Evolutionary conservation across 768 basidiomycete genomes (phyloP), one percentile per base, ranked within the genome.

Genomic region (Amanita molliuscula): DNA sequence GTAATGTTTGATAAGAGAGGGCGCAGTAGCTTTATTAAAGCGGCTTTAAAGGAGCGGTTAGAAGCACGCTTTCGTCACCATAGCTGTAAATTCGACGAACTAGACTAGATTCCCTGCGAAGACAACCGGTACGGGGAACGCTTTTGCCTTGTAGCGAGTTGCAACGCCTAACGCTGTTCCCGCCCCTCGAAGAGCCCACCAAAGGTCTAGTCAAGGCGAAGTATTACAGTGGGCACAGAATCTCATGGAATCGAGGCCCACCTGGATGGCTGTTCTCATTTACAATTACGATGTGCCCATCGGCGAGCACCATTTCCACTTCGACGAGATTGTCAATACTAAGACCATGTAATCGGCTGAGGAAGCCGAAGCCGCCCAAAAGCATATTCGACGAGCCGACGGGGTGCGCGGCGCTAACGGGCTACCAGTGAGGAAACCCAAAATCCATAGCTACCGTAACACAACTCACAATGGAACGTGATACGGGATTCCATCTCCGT

Each of bases 31-130:
- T 43, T 75, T 78, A 63, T 89, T 82, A 69, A 95, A 96, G 33
- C 88, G 86, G 64, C 91, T 94, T 58, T 6, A 54, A 44, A 55
- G 50, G 21, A 50, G 23, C 36, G 20, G 34, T 55, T 31, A 56
- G 56, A 31, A 31, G 55, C 13, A 33, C 16, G 16, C 13, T 51
- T 18, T 11, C n/a, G 25, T 6, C 33, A 50, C n/a, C 18, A 34
- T 52, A 29, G 50, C 37, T 47, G 47, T 16, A 26, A 18, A 48
- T 26, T 44, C 31, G 31, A 72, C 88, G 59, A 57, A 91, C 91
- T 91, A 95, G 55, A 96, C 83, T 37, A 95, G 72, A 61, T 92
- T 95, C 2, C 93, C 93, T 8, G 93, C 89, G 58, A 90, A 94
- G 3, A 93, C 90, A 6, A 89, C 81, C 7, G 91, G 90, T 8